These are phyloP conservation scores for Lactuca sativa DNA, from an alignment of 129 eudicot genomes.

Conservation along the genomic window DNA sequence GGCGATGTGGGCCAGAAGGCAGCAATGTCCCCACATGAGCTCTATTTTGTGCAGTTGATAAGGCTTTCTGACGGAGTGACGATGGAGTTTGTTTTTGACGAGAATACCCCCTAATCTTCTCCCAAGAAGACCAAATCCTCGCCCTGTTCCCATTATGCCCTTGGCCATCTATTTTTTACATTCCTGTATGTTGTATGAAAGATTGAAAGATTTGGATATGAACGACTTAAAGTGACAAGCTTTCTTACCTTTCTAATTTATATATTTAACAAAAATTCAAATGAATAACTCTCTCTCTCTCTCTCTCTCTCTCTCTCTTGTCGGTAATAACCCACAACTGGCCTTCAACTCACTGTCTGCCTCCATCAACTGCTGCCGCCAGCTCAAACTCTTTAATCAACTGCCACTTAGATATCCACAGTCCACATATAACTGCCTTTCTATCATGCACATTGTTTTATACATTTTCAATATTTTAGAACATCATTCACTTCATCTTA, in stretches of 20 bases:
- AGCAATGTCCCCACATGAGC: constrained; percentile 40
- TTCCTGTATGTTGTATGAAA: constrained; percentile 45
- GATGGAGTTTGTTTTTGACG: constrained; percentile 80
- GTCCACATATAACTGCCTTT: too few relatives aligned
- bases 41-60: constrained; percentile 76
- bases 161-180: constrained; percentile 76
- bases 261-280: too few relatives aligned
- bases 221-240: background rate
- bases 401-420: too few relatives aligned
- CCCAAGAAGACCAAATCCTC: too few relatives aligned
- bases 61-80: constrained; percentile 64
- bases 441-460: too few relatives aligned
- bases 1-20: constrained; percentile 73
- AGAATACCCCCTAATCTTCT: constrained; percentile 77
- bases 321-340: too few relatives aligned
- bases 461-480: background rate
- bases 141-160: constrained; percentile 77
- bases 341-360: too few relatives aligned
- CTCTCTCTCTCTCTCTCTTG: too few relatives aligned
- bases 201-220: constrained; percentile 2
- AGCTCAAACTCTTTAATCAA: too few relatives aligned
- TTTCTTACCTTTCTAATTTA: constrained; percentile 70
- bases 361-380: too few relatives aligned
- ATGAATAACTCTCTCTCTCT: too few relatives aligned
- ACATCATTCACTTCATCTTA: background rate